Evolutionary conservation across 2,329 filamentous ascomycete genomes (phyloP), one percentile per base, ranked within the genome.

Genomic region (Phialophora tarda): DNA sequence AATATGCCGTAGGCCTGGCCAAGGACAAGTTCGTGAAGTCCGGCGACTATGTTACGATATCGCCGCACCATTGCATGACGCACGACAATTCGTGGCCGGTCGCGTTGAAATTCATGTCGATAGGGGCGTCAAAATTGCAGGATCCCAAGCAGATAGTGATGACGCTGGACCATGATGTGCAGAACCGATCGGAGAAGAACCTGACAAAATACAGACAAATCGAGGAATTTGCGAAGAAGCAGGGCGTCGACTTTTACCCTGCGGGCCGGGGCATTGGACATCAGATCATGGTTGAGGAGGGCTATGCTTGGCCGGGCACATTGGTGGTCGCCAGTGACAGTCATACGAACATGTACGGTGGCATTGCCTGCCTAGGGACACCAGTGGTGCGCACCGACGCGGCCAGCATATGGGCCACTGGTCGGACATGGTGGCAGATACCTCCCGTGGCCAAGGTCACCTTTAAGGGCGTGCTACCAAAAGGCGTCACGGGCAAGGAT

Each of bases 211-310:
- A 97, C 77, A 75, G 78, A 17, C 85, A 90, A 73, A 96, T 97
- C 60, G 88, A 95, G 75, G 85, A 88, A 68, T 97, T 98, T 79
- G 94, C 92, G 0, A 83, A 85, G 74, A 83, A 87, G 68, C 91
- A 97, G 65, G 91, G 90, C 1, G 85, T 96, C 0, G 83, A 88
- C 64, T 93, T 93, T 75, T 96, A 89, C 73, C 88, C 88, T 1
- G 89, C 91, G 0, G 91, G 91, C 1, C 79, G 87, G 53, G 92
- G 92, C 12, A 97, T 97, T 74, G 93, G 93, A 0, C 94, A 97
- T 77, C 94, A 97, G 77, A 89, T 94, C 72, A 93, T 95, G 90
- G 86, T 96, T 0, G 93, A 97, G 77, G 92, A 92, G 77, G 89
- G 88, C 14, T 92, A 84, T 82, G 90, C 82, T 74, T 98, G 92